A percentile compares a stretch with the other conserved stretches of the same genome.
phyloP scores from a whole-genome alignment of 2,329 filamentous ascomycete species.

The Nigrospora sphaerica region DNA sequence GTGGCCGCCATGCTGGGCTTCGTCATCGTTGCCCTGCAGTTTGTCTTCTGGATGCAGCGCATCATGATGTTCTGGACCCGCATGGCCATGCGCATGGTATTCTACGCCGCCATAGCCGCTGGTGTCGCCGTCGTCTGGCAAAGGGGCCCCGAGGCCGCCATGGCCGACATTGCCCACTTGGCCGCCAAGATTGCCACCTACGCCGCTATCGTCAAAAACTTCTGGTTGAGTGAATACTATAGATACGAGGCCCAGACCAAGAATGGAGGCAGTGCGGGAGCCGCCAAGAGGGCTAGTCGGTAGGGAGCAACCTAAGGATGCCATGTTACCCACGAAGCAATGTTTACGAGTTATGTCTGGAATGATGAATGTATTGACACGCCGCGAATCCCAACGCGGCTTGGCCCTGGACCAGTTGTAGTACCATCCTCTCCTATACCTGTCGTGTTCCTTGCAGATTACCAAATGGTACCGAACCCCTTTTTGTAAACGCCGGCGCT shows the following conservation, averaged over 20 bases:
- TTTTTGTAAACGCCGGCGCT: slow-evolving; percentile 1
- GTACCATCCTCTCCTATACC: not conserved
- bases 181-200: slow-evolving; percentile 37
- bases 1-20: slow-evolving; percentile 43
- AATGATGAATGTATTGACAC: not conserved
- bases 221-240: slow-evolving; percentile 52
- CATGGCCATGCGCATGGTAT: slow-evolving; percentile 53
- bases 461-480: slow-evolving; percentile 1
- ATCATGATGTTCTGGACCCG: slow-evolving; percentile 71
- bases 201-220: slow-evolving; percentile 38
- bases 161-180: slow-evolving; percentile 46
- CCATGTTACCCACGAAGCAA: not conserved
- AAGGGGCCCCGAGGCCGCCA: slow-evolving; percentile 58
- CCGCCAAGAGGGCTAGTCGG: slow-evolving; percentile 1
- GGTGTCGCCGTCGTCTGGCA: slow-evolving; percentile 53
- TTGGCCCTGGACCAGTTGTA: not conserved
- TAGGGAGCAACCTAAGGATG: not conserved
- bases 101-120: slow-evolving; percentile 55
- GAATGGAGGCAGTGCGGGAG: slow-evolving; percentile 9
- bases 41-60: slow-evolving; percentile 65
- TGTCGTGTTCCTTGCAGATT: too few species aligned
- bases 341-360: not conserved
- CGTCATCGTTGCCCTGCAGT: slow-evolving; percentile 53
- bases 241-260: slow-evolving; percentile 44
- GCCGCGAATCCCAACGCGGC: not conserved